Percentiles rank a stretch among this genome's conserved stretches.
Evolutionary conservation across 768 basidiomycete species (phyloP).

Genomic region (Amanita exitialis): DNA sequence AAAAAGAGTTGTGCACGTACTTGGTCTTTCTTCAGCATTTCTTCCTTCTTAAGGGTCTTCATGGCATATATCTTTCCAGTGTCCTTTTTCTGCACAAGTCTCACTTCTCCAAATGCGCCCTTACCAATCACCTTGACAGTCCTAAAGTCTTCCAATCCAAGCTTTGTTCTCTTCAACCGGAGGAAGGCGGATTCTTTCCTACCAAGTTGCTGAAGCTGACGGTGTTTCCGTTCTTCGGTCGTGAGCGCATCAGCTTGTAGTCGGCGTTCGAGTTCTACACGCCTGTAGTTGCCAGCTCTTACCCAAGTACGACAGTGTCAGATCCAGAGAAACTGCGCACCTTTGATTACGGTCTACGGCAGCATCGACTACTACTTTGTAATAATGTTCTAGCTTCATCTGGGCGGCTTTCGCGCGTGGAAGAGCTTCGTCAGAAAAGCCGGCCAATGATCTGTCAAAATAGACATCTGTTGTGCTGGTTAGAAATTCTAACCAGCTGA

Average conservation of each 20-base stretch:
- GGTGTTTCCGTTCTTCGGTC: constrained; percentile 78
- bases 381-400: constrained; percentile 92
- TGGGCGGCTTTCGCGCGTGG: constrained; percentile 87
- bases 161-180: constrained; percentile 77
- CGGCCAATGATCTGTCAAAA: constrained; percentile 72
- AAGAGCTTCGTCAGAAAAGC: constrained; percentile 73
- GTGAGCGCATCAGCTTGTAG: constrained; percentile 59
- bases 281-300: constrained; percentile 33
- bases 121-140: constrained; percentile 99
- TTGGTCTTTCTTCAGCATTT: constrained; percentile 99
- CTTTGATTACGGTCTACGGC: constrained; percentile 91
- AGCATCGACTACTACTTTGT: constrained; percentile 92
- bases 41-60: constrained; percentile 95
- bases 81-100: constrained; percentile 92
- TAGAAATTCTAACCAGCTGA: constrained; percentile 13
- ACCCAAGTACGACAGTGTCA: not conserved
- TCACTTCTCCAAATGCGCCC: constrained; percentile 97
- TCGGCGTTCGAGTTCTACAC: constrained; percentile 78
- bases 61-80: constrained; percentile 99
- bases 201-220: constrained; percentile 75
- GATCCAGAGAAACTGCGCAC: constrained; percentile 25
- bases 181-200: constrained; percentile 86
- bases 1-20: constrained; percentile 23
- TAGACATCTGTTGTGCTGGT: constrained; percentile 60
- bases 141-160: constrained; percentile 86